Percentiles rank a stretch among this genome's conserved stretches.
Conservation (phyloP, 108 stramenopile species). For the Nannochloropsis oceanica region DNA sequence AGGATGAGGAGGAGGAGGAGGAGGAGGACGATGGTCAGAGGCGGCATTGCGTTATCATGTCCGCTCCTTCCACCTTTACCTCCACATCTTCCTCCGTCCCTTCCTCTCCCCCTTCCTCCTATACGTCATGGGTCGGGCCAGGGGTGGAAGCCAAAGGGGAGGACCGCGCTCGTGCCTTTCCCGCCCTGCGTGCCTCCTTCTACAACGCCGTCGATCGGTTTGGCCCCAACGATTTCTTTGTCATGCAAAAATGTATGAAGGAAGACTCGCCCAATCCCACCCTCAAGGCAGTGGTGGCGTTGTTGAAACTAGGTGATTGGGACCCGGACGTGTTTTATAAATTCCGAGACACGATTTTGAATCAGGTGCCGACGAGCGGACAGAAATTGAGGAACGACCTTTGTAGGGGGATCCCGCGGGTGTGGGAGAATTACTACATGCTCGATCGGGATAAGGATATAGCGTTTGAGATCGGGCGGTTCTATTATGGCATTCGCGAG, state of each 20-base stretch:
- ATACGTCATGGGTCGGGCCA: constrained; percentile 13
- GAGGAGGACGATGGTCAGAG: not conserved
- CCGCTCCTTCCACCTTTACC: not conserved
- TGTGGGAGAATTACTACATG: constrained; percentile 50
- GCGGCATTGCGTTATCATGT: too few species aligned
- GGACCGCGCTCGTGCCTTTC: constrained; percentile 30
- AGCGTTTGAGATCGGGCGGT: constrained; percentile 43
- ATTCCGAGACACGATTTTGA: constrained; percentile 47
- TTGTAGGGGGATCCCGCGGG: constrained; percentile 40
- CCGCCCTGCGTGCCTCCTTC: constrained; percentile 40
- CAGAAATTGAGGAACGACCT: constrained; percentile 44
- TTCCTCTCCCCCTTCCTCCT: not conserved
- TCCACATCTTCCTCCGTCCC: not conserved
- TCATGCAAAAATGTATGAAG: constrained; percentile 50
- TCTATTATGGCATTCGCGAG: constrained; percentile 49
- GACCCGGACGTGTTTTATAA: constrained; percentile 58
- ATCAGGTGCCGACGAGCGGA: constrained; percentile 25
- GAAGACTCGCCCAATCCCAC: constrained; percentile 42
- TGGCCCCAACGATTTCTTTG: constrained; percentile 55
- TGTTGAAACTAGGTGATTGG: constrained; percentile 49
- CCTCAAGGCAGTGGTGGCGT: constrained; percentile 41
- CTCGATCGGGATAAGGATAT: constrained; percentile 53
- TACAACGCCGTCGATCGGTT: constrained; percentile 37
- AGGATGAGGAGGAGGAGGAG: not conserved
- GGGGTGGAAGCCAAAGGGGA: constrained; percentile 13